Evolutionary conservation across 192 early-diverging fungal species (phyloP).

Genomic region (Kappamyces sp.): DNA sequence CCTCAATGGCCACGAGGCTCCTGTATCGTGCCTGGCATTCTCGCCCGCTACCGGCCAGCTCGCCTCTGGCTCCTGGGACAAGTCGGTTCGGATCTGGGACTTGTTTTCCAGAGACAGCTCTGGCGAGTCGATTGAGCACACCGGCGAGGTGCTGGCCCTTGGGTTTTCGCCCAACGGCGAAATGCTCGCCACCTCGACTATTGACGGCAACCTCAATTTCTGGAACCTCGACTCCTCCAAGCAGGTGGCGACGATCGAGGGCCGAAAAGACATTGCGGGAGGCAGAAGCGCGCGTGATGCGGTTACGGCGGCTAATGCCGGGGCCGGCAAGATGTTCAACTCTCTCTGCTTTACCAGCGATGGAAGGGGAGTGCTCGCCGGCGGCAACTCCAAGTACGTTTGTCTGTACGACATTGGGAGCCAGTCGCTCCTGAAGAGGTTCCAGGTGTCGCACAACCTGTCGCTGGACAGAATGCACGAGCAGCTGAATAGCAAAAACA

Average conservation of each 20-base stretch:
- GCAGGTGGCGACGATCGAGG: constrained; percentile 75
- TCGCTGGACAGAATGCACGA: constrained; percentile 90
- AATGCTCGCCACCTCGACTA: constrained; percentile 75
- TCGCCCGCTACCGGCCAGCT: constrained; percentile 74
- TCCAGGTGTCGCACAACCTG: constrained; percentile 86
- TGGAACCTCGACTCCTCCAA: constrained; percentile 81
- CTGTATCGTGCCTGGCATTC: constrained; percentile 79
- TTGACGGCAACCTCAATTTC: constrained; percentile 89
- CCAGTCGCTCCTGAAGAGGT: constrained; percentile 74
- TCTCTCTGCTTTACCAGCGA: constrained; percentile 92
- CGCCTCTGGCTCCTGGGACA: constrained; percentile 90
- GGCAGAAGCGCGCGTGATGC: constrained; percentile 78
- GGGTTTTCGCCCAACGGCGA: constrained; percentile 88
- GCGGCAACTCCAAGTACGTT: constrained; percentile 92
- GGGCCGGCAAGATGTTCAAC: constrained; percentile 84
- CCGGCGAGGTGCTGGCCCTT: constrained; percentile 77
- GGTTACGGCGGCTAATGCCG: constrained; percentile 72
- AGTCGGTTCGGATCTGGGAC: constrained; percentile 84
- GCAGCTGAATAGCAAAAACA: constrained; percentile 80
- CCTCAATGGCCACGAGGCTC: constrained; percentile 86
- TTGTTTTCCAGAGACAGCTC: constrained; percentile 78
- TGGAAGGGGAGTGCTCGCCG: constrained; percentile 83
- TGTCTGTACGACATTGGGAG: constrained; percentile 86
- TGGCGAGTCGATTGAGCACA: constrained; percentile 74
- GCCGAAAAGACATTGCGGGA: constrained; percentile 84